These are phyloP conservation scores for Ganoderma meredithae DNA, from an alignment of 1,284 basidiomycete genomes.

Conservation along the genomic window DNA sequence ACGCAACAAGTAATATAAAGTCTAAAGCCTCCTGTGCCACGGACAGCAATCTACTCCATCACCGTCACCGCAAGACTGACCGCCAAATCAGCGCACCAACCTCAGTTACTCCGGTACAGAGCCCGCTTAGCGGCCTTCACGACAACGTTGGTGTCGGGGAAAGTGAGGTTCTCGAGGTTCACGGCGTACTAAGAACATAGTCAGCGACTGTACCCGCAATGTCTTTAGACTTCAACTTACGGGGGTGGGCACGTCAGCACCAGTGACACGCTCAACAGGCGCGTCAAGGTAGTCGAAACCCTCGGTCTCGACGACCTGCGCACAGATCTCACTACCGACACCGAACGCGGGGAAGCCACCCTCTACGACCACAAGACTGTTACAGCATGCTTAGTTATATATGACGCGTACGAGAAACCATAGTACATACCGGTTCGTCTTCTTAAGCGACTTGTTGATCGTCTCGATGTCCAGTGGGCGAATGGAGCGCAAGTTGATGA, in stretches of 20 bases:
- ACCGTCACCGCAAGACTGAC: slow-evolving; percentile 22
- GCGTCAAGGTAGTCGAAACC: slow-evolving; percentile 98
- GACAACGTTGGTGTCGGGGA: slow-evolving; percentile 90
- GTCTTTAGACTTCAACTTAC: slow-evolving; percentile 56
- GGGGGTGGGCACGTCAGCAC: slow-evolving; percentile 96
- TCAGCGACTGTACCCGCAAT: background rate
- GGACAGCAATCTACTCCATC: slow-evolving; percentile 30
- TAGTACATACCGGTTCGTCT: slow-evolving; percentile 85
- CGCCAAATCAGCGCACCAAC: slow-evolving; percentile 26
- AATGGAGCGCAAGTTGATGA: slow-evolving; percentile 96
- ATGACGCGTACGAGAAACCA: background rate
- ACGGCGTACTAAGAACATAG: slow-evolving; percentile 75
- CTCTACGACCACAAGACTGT: slow-evolving; percentile 91
- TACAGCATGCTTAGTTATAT: background rate
- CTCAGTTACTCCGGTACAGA: slow-evolving; percentile 85
- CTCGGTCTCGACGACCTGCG: slow-evolving; percentile 95
- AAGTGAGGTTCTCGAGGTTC: slow-evolving; percentile 87
- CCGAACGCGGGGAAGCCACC: slow-evolving; percentile 99
- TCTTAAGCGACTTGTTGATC: slow-evolving; percentile 96
- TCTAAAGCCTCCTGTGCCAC: slow-evolving; percentile 34
- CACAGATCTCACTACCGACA: slow-evolving; percentile 98
- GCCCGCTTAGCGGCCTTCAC: slow-evolving; percentile 93
- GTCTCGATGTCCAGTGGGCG: slow-evolving; percentile 98
- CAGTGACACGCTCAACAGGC: slow-evolving; percentile 96
- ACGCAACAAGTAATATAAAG: slow-evolving; percentile 37